Base-by-base conservation (phyloP, 2,329 filamentous ascomycete species). In the Volutella citrinella region DNA sequence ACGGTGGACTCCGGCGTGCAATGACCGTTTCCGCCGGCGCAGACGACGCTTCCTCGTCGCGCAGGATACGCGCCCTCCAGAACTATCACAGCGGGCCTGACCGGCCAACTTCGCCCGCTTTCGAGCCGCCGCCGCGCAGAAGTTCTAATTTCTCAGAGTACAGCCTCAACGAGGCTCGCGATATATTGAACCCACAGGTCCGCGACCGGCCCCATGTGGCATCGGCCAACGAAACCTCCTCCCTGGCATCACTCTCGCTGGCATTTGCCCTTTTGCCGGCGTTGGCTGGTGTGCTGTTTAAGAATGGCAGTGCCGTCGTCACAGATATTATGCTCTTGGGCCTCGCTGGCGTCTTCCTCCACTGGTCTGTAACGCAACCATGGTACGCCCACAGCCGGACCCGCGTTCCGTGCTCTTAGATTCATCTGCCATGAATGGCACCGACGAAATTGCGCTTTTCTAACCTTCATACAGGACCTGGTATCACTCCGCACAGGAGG, bases 351-450 rank as follows among this genome's bases (percentile, higher is more conserved):
- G 75, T 96, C 27, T 94, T 96, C 53, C 69, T 97, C 42, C 90
- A 95, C 57, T 96, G 89, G 87, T 90, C 87, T 30, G 84, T 96
- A 26, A 83, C 87, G 36, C 71, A 93, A 47, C 91, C 91, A 49
- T 97, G 91, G 90, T 90, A 68, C 57, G 75, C 43, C 13, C 6
- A 19, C 13, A 12, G 11, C 5, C 13, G n/a, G n/a, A 19, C 10
- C 8, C 27, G 22, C 15, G 6, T 22, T n/a, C n/a, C n/a, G n/a
- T n/a, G n/a, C n/a, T n/a, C n/a, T n/a, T n/a, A n/a, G n/a, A n/a
- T n/a, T n/a, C n/a, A 17, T 32, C 17, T 10, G 13, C 19, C 13
- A 12, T 7, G 6, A 14, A 16, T 6, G 19, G 4, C 17, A 16
- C 12, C 11, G 22, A 22, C 10, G 6, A 29, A 14, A 10, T 24